Evolutionary conservation across 75 land plant genomes (phyloP), one percentile per base, ranked within the genome.

Genomic region (Chamaecyparis obtusa): DNA sequence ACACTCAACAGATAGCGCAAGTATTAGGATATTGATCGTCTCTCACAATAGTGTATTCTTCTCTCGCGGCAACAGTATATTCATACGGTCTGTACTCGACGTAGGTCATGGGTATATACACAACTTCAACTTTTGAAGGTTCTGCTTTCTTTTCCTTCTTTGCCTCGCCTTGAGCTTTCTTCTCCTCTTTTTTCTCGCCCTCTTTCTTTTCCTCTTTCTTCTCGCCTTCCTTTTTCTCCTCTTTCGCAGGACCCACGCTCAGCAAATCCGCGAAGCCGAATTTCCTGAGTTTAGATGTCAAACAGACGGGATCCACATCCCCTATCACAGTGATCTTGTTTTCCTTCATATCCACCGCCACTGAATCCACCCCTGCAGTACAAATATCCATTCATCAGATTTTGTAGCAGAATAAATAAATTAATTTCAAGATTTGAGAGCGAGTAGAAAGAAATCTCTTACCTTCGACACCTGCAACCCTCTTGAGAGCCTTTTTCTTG

Each of bases 211-310:
- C 55, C 55, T 51, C 15, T 14, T 51, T 51, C 16, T 51, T 51
- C 55, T 51, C 41, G 41, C 41, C 55, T 14, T 51, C 56, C 60
- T 84, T 84, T 46, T 84, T 84, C 27, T 91, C 91, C 84, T 92
- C 93, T 43, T 89, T 88, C 13, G 90, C 93, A 21, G 93, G 93
- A 16, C 93, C 95, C 2, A 94, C 95, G 15, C 92, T 89, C 30
- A 92, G 76, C 37, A 94, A 79, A 15, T 91, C 89, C 11, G 95
- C 69, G n/a, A 67, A 88, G 89, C 91, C 91, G 11, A 71, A 80
- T 55, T 94, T 94, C 16, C 95, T 88, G 60, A 94, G 84, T 78
- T 92, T 94, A 87, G 89, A 85, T 32, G 91, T 91, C 14, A 92
- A 87, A 17, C 60, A 56, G 0, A 92, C 89, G 0, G 95, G 95